Base-by-base conservation (phyloP, 2,329 filamentous ascomycete species). In the Pseudocercospora musae region DNA sequence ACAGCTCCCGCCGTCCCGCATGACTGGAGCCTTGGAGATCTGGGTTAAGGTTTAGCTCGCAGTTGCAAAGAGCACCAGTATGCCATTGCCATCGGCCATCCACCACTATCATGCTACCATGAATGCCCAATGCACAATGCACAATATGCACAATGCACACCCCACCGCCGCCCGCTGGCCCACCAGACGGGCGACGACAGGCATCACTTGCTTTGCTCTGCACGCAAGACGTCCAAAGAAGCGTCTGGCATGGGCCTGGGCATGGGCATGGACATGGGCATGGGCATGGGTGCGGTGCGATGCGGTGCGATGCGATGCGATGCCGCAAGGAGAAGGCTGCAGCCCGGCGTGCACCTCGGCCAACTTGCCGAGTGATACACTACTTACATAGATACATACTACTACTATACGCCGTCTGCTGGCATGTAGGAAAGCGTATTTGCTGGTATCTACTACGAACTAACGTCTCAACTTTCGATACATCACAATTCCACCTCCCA, bases 291-390 rank as follows among this genome's bases (percentile, higher is more conserved):
- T n/a, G n/a, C n/a, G n/a, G n/a, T n/a, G n/a, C n/a, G n/a, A n/a
- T n/a, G n/a, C n/a, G n/a, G n/a, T n/a, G n/a, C n/a, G n/a, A 46
- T 40, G 52, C 29, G 20, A 25, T 27, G 37, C 9, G 33, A 44
- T 62, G 52, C 69, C 67, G 50, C 60, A 71, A 66, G 52, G 57
- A 66, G 70, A 68, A 61, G 59, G 46, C 58, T 72, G 71, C 71
- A 73, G 64, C n/a, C n/a, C n/a, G n/a, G n/a, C n/a, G n/a, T n/a
- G n/a, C 4, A 5, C 44, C 18, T 52, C 59, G 46, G 46, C 31
- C 44, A 49, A 53, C 52, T 21, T 63, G 63, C 61, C 58, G 54
- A 59, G 48, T 61, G 57, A 44, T 27, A n/a, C n/a, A n/a, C n/a
- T n/a, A n/a, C n/a, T n/a, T n/a, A n/a, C n/a, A n/a, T n/a, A n/a